These are phyloP conservation scores for Kluyveromyces dobzhanskii DNA, from an alignment of 805 yeast species.

Conservation along the genomic window DNA sequence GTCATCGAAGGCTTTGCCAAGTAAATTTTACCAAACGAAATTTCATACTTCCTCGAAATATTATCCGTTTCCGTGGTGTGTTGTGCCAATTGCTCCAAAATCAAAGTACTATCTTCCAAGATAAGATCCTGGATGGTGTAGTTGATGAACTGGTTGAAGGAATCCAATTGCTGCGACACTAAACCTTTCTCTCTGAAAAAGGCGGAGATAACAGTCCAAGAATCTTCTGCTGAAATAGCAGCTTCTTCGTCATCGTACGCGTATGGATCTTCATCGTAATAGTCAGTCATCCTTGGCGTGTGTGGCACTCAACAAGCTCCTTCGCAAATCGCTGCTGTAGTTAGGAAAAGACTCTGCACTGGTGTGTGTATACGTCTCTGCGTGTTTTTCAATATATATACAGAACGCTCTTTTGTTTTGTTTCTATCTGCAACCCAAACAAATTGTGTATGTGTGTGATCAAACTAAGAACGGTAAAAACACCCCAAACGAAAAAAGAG, in stretches of 20 bases:
- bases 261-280: constrained; percentile 52
- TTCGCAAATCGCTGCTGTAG: too few relatives aligned
- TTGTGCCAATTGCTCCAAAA: constrained; percentile 97
- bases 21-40: constrained; percentile 95
- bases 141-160: constrained; percentile 96
- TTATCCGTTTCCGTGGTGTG: constrained; percentile 88
- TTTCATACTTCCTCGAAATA: constrained; percentile 86
- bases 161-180: constrained; percentile 96
- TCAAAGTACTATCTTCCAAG: constrained; percentile 88
- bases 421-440: too few relatives aligned
- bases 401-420: too few relatives aligned
- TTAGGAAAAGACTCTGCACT: too few relatives aligned
- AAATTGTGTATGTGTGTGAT: too few relatives aligned
- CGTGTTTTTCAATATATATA: too few relatives aligned
- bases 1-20: constrained; percentile 97
- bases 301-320: too few relatives aligned
- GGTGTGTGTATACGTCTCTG: too few relatives aligned
- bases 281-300: constrained; percentile 13
- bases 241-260: constrained; percentile 60
- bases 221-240: constrained; percentile 92
- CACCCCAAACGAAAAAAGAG: too few relatives aligned
- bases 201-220: constrained; percentile 97
- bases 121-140: constrained; percentile 95
- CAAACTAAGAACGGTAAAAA: too few relatives aligned
- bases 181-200: constrained; percentile 94